Base-by-base conservation (phyloP, 306 rosid genomes). In the Hippophae gyantsensis region DNA sequence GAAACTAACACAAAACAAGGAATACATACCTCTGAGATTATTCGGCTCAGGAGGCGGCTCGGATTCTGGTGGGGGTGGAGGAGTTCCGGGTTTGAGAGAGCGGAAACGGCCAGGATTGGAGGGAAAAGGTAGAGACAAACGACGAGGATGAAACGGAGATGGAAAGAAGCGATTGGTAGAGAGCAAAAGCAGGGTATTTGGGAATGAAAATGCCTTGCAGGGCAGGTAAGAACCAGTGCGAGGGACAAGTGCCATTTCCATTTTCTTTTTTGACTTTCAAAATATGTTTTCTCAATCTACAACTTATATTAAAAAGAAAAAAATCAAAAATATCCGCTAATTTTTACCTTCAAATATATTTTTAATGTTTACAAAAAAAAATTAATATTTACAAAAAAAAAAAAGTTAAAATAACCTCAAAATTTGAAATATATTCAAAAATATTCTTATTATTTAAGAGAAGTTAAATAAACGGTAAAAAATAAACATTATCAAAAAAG, bases 21-120 rank as follows among this genome's bases (percentile, higher is more conserved):
- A 49, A 44, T 67, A 12, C 43, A 43, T 50, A 79, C 81, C 81
- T 58, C 52, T 10, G 6, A 43, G 13, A 43, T 74, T 65, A 70
- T 78, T 67, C 10, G 79, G 66, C 32, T 40, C 68, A 6, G 73
- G 73, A 6, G 77, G 83, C 12, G 84, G 72, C 65, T 72, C 81
- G 42, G 78, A 71, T 10, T 79, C 75, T 0, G 68, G 83, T 0
- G 89, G 85, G 49, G 86, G 74, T 10, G 38, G 11, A 8, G 72
- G 59, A 5, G 60, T 68, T 3, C 73, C 81, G 0, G 84, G 73
- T 2, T 63, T 7, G 40, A 85, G 53, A 56, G 87, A 81, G 53
- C 72, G 72, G 74, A 83, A 82, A 8, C 78, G 62, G 5, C 56
- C 59, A 54, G 74, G 58, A 74, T 58, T 40, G 52, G 57, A 72